phyloP scores from a whole-genome alignment of 306 rosid species.

The Quillaja saponaria region DNA sequence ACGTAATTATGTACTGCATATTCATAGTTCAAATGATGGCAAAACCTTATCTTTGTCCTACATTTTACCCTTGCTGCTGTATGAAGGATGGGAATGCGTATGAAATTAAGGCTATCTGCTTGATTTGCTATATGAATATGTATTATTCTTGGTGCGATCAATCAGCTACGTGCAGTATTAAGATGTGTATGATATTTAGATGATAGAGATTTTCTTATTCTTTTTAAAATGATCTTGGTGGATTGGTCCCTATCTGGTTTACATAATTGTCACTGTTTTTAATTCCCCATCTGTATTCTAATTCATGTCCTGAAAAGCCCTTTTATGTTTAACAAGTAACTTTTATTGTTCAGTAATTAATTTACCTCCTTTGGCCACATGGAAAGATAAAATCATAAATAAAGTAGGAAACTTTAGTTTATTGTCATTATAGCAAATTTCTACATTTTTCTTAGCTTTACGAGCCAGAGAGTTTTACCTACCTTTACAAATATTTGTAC shows the following conservation, averaged over 20 bases:
- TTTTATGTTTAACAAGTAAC: constrained; percentile 12
- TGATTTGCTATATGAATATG: constrained; percentile 16
- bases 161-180: constrained; percentile 17
- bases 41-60: background rate
- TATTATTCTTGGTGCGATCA: constrained; percentile 11
- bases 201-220: constrained; percentile 15
- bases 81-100: background rate
- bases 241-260: constrained; percentile 7
- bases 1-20: no score
- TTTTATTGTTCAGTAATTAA: constrained; percentile 29
- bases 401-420: constrained; percentile 32
- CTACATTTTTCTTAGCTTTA: constrained; percentile 31
- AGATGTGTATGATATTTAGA: background rate
- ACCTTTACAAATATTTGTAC: constrained; percentile 16
- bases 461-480: constrained; percentile 30
- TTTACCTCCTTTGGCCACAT: constrained; percentile 39
- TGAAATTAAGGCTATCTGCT: background rate
- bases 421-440: constrained; percentile 13
- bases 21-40: background rate
- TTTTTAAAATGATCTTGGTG: background rate
- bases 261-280: constrained; percentile 23
- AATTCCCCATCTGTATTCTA: background rate
- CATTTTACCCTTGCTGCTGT: no score
- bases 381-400: constrained; percentile 28
- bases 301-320: constrained; percentile 22